phyloP scores from a whole-genome alignment of 176 grass and related monocot species.

The Rhynchospora pubera region DNA sequence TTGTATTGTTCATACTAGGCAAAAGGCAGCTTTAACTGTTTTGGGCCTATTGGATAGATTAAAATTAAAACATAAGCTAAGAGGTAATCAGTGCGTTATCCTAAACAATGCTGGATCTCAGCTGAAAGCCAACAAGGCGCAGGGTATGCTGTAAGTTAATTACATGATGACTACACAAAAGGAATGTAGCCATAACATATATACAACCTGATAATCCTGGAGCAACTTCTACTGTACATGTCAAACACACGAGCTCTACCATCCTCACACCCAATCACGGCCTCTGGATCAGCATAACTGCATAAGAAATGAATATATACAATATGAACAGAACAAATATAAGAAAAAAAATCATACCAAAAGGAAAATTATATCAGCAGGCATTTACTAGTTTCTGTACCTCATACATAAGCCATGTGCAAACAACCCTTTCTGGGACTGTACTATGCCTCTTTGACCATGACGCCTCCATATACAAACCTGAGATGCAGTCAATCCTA shows the following conservation, averaged over 20 bases:
- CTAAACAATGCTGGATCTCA: background rate
- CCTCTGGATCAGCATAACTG: slow-evolving; percentile 81
- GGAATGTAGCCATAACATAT: background rate
- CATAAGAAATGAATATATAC: background rate
- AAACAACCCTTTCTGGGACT: slow-evolving; percentile 53
- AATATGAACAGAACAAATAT: slow-evolving; percentile 27
- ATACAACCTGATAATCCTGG: slow-evolving; percentile 58
- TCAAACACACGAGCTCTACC: slow-evolving; percentile 81
- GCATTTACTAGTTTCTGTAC: slow-evolving; percentile 23
- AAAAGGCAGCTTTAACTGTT: background rate
- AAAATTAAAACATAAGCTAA: background rate
- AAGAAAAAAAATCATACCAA: slow-evolving; percentile 12
- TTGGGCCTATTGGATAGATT: background rate
- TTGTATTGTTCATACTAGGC: background rate
- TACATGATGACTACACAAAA: too few relatives aligned
- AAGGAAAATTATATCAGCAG: background rate
- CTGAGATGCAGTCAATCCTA: slow-evolving; percentile 62
- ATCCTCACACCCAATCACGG: slow-evolving; percentile 91
- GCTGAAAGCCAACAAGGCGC: background rate
- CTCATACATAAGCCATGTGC: slow-evolving; percentile 75
- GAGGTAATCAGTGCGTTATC: too few relatives aligned
- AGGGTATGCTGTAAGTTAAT: background rate
- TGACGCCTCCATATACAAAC: slow-evolving; percentile 81
- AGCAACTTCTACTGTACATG: slow-evolving; percentile 89
- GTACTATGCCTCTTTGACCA: slow-evolving; percentile 65